Evolutionary conservation across 129 eudicot genomes (phyloP).

Genomic region (Cynara cardunculus): DNA sequence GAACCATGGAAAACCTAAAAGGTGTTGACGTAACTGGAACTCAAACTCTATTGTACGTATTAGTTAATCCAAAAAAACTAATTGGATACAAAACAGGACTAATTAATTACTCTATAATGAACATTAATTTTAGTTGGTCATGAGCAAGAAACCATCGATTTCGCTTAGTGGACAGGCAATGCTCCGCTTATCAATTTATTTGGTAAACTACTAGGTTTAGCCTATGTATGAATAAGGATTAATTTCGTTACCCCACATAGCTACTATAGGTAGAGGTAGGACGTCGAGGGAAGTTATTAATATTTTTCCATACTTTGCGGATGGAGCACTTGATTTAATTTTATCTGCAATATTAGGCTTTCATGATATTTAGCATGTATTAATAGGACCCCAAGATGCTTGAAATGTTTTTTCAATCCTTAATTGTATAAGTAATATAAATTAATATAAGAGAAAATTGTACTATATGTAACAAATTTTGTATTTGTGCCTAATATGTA

Average conservation of each 20-base stretch:
- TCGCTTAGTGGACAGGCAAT: conserved; percentile 5
- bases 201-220: background rate
- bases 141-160: conserved; percentile 9
- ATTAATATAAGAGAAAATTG: too few relatives aligned
- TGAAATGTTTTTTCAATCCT: background rate
- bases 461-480: background rate
- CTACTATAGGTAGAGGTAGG: background rate
- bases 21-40: background rate
- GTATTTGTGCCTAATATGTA: too few relatives aligned
- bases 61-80: background rate
- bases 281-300: background rate
- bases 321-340: background rate
- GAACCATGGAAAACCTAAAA: background rate
- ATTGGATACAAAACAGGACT: background rate
- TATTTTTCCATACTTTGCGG: background rate
- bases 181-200: conserved; percentile 14
- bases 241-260: background rate
- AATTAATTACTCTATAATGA: background rate
- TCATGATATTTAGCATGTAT: background rate
- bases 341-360: background rate
- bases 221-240: conserved; percentile 2
- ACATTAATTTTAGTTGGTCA: conserved; percentile 12
- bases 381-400: background rate
- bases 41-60: background rate
- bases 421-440: too few relatives aligned